Evolutionary conservation across 78 protist species (phyloP).

Genomic region (Monocercomonoides exilis): DNA sequence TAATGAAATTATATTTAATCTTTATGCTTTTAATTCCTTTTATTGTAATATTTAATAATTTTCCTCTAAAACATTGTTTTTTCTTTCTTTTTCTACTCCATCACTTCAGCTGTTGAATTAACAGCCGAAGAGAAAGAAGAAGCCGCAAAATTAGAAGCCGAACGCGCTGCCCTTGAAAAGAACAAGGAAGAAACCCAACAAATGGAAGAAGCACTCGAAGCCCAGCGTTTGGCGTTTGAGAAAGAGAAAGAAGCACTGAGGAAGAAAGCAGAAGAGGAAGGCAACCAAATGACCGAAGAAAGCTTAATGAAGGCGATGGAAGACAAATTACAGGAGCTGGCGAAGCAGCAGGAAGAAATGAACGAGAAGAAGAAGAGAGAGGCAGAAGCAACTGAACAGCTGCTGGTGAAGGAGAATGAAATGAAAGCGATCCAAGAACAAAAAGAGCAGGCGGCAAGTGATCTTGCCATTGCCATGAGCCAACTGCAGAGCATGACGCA

Average conservation of each 20-base stretch:
- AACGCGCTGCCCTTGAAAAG: neutral
- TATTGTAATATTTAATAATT: too few relatives aligned
- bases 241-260: too few relatives aligned
- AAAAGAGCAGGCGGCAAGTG: neutral
- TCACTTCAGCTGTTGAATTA: neutral
- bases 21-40: too few relatives aligned
- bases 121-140: neutral
- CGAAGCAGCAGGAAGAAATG: neutral
- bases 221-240: neutral
- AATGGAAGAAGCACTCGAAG: neutral
- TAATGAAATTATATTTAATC: too few relatives aligned
- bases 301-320: neutral
- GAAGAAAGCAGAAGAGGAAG: too few relatives aligned
- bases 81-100: too few relatives aligned
- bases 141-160: neutral
- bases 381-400: neutral
- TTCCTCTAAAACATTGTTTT: too few relatives aligned
- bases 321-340: neutral
- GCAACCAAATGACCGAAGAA: neutral
- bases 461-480: neutral
- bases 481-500: neutral
- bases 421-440: neutral
- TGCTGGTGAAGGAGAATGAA: neutral
- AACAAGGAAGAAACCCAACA: neutral
- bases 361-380: neutral